Evolutionary conservation across 805 yeast genomes (phyloP).

Genomic region (Saturnispora serradocipensis): DNA sequence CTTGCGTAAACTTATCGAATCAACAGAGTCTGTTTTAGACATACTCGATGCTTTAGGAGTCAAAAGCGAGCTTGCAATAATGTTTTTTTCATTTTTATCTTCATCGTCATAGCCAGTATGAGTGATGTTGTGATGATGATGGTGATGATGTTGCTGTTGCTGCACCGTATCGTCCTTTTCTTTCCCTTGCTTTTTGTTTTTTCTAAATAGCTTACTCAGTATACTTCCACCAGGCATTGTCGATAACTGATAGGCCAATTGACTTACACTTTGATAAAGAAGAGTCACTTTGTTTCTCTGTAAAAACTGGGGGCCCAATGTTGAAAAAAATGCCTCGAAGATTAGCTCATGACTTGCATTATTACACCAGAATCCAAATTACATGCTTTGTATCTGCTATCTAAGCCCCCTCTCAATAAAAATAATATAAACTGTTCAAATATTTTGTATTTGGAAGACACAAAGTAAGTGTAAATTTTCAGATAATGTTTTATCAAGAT

Average conservation of each 20-base stretch:
- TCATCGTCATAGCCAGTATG: neutral
- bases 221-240: neutral
- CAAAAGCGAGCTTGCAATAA: neutral
- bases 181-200: neutral
- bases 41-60: neutral
- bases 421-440: too few relatives aligned
- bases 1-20: slow-evolving; percentile 11
- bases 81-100: neutral
- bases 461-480: neutral
- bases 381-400: too few relatives aligned
- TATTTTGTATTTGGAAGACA: neutral
- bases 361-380: too few relatives aligned
- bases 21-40: slow-evolving; percentile 10
- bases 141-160: neutral
- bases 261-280: neutral
- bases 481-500: neutral
- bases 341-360: neutral
- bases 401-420: too few relatives aligned
- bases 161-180: neutral
- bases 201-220: neutral
- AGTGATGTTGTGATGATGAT: neutral
- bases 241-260: neutral
- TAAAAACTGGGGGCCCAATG: neutral
- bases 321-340: neutral
- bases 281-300: neutral